phyloP scores from a whole-genome alignment of 768 basidiomycete species.

The Lenzites betulinus region DNA sequence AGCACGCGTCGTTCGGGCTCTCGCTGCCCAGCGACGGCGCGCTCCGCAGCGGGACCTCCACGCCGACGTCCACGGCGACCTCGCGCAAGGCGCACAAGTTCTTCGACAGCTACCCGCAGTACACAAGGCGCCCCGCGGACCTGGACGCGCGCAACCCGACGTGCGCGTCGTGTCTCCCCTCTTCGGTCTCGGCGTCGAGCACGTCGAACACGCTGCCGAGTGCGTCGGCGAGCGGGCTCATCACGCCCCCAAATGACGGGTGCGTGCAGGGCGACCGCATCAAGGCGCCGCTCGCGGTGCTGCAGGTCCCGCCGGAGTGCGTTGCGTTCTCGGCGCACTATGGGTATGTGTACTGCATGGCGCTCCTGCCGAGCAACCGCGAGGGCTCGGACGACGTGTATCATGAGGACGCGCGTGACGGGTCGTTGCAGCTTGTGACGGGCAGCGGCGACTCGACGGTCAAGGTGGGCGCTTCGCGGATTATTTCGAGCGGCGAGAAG shows the following conservation, averaged over 20 bases:
- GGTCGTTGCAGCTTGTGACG: slow-evolving; percentile 54
- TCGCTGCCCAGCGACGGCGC: slow-evolving; percentile 16
- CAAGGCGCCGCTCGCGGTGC: slow-evolving; percentile 36
- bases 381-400: slow-evolving; percentile 38
- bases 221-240: slow-evolving; percentile 3
- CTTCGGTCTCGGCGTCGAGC: slow-evolving; percentile 27
- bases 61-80: slow-evolving; percentile 40
- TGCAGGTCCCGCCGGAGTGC: slow-evolving; percentile 65
- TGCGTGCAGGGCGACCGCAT: slow-evolving; percentile 7
- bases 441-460: slow-evolving; percentile 92
- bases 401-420: slow-evolving; percentile 26
- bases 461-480: slow-evolving; percentile 52
- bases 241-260: slow-evolving; percentile 3
- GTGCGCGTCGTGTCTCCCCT: slow-evolving; percentile 23
- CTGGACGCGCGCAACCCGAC: slow-evolving; percentile 60
- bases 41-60: slow-evolving; percentile 28
- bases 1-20: slow-evolving; percentile 4
- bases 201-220: slow-evolving; percentile 12
- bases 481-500: not conserved
- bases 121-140: slow-evolving; percentile 68
- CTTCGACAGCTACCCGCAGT: slow-evolving; percentile 86
- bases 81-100: slow-evolving; percentile 74
- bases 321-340: slow-evolving; percentile 90
- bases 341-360: slow-evolving; percentile 91
- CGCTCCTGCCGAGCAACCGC: slow-evolving; percentile 44